Percentiles rank a stretch among this genome's conserved stretches.
phyloP scores from a whole-genome alignment of 306 rosid genomes.

The Castanea sativa region DNA sequence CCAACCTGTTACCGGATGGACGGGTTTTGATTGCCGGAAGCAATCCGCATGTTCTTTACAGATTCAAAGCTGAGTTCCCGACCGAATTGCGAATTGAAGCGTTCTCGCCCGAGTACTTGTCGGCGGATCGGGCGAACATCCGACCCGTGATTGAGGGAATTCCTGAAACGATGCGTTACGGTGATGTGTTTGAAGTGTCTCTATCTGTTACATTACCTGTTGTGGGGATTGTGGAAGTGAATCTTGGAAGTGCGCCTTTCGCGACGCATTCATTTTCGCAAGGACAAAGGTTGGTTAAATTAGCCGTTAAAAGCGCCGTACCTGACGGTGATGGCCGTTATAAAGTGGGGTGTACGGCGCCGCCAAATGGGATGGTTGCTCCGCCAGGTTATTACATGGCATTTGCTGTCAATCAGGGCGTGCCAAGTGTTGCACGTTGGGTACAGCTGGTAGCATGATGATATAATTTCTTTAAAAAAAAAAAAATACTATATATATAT shows the following conservation, averaged over 20 bases:
- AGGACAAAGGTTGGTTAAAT: slow-evolving; percentile 82
- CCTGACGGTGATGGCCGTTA: slow-evolving; percentile 46
- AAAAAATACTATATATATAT: no score
- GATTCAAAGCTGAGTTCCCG: slow-evolving; percentile 49
- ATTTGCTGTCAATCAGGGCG: slow-evolving; percentile 83
- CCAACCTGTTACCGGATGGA: slow-evolving; percentile 81
- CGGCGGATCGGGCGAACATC: slow-evolving; percentile 47
- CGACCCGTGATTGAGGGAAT: slow-evolving; percentile 56
- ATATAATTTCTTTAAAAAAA: neutral
- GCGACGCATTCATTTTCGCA: slow-evolving; percentile 88
- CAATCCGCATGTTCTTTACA: slow-evolving; percentile 66
- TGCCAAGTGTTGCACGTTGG: slow-evolving; percentile 89
- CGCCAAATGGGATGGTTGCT: slow-evolving; percentile 64
- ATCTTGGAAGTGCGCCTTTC: slow-evolving; percentile 70
- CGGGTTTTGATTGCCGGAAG: slow-evolving; percentile 73
- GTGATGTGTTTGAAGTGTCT: slow-evolving; percentile 48
- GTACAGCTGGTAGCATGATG: slow-evolving; percentile 35
- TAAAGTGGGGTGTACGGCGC: slow-evolving; percentile 55
- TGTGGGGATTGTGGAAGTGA: slow-evolving; percentile 75
- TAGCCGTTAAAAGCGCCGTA: slow-evolving; percentile 42
- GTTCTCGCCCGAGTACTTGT: slow-evolving; percentile 78
- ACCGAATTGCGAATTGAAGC: slow-evolving; percentile 76
- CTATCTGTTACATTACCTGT: slow-evolving; percentile 59
- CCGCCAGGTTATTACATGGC: slow-evolving; percentile 94
- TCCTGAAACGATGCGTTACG: slow-evolving; percentile 54